Base-by-base conservation (phyloP, 2,329 filamentous ascomycete species). In the Exophiala viscosa region DNA sequence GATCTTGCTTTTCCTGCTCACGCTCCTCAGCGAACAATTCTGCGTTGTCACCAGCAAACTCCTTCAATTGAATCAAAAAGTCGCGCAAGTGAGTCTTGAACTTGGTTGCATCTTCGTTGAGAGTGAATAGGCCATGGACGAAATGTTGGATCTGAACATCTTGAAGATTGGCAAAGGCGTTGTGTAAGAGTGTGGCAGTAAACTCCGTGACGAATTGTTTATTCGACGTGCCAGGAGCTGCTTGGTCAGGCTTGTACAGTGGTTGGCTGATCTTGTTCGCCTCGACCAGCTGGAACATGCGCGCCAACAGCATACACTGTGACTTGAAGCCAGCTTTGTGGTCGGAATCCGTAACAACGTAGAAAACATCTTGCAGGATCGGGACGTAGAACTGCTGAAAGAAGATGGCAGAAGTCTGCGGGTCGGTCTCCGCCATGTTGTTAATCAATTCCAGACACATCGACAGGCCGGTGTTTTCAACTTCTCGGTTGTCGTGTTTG, bases 251-350 rank as follows among this genome's bases (percentile, higher is more conserved):
- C 14, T 83, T 82, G 72, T 96, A 99, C 61, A 99, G 89, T 0
- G 92, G 92, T 4, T 91, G 90, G 66, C 90, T 86, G 52, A 99
- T 90, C 79, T 96, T 96, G 49, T 90, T 86, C 23, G 83, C 78
- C 62, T 91, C 83, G n/a, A 96, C 85, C 51, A 96, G 90, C 78
- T 91, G 95, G 75, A 99, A 96, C 81, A 99, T 91, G 66, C 91
- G 88, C 64, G 93, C 90, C 56, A 99, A 76, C 44, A 99, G 78
- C 82, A 93, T 87, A 3, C 91, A 91, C 74, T 99, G 93, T 7
- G 91, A 93, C 79, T 99, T 99, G 79, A 99, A 99, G 1, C 93
- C 93, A 56, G 93, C 93, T 77, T 99, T 99, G 80, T 99, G 93
- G 65, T 99, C 93, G 55, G 87, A 92, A 67, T 99, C 93, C 0